Percentiles rank a stretch among this genome's conserved stretches.
phyloP scores from a whole-genome alignment of 371 early-diverging fungal species.

The Apophysomyces ossiformis region DNA sequence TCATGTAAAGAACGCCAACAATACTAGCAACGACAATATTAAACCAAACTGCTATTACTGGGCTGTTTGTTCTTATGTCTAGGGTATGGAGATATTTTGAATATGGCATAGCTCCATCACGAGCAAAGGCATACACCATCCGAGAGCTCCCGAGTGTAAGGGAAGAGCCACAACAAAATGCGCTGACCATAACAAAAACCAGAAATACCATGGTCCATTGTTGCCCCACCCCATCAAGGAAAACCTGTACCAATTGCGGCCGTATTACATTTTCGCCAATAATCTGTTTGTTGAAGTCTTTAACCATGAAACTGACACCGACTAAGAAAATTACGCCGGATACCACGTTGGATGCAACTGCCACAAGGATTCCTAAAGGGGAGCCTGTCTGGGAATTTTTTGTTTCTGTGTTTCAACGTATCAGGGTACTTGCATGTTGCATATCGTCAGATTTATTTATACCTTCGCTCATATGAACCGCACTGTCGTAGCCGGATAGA shows the following conservation, averaged over 20 bases:
- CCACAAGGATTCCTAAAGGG: slow-evolving; percentile 66
- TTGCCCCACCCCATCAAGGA: slow-evolving; percentile 64
- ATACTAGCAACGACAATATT: slow-evolving; percentile 42
- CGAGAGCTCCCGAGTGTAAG: slow-evolving; percentile 64
- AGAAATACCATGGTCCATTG: slow-evolving; percentile 61
- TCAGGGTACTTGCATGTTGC: no score
- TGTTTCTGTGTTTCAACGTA: slow-evolving; percentile 49
- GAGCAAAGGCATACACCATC: slow-evolving; percentile 78
- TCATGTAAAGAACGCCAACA: slow-evolving; percentile 56
- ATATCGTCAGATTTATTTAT: not conserved
- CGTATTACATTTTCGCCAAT: slow-evolving; percentile 49
- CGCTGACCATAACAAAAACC: slow-evolving; percentile 57
- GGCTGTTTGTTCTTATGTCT: slow-evolving; percentile 39
- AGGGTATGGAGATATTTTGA: slow-evolving; percentile 42
- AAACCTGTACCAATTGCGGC: slow-evolving; percentile 63
- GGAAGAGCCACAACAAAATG: slow-evolving; percentile 63
- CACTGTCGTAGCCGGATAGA: slow-evolving; percentile 74
- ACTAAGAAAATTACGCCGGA: slow-evolving; percentile 66
- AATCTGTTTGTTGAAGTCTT: slow-evolving; percentile 53
- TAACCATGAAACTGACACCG: slow-evolving; percentile 60
- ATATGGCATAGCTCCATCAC: slow-evolving; percentile 70
- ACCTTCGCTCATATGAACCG: slow-evolving; percentile 75
- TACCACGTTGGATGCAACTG: slow-evolving; percentile 61
- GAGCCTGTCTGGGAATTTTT: slow-evolving; percentile 59
- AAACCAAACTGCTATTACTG: slow-evolving; percentile 55